Evolutionary conservation across 2,329 filamentous ascomycete genomes (phyloP), one percentile per base, ranked within the genome.

Genomic region (Exophiala spinifera): DNA sequence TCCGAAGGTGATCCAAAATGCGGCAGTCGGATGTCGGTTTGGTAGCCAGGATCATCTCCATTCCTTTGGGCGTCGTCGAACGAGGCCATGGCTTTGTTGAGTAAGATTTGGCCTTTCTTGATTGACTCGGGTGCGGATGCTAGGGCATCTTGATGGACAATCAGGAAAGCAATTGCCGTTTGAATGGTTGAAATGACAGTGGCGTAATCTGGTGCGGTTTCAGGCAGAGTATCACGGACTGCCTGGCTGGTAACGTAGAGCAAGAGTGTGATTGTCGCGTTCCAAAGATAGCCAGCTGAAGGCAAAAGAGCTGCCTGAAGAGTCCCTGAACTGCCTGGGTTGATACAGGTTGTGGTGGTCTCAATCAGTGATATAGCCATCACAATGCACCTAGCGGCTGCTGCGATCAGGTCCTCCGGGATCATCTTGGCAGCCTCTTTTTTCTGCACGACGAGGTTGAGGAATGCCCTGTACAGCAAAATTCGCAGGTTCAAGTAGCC

Each of bases 211-310:
- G 46, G 34, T 11, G 25, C 37, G 17, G 31, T 49, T 13, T 46
- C 39, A 13, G 36, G 19, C 6, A 55, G 47, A 15, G 31, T 43
- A 3, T 49, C 52, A 37, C 37, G 46, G 1, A 36, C 40, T 17
- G 42, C 34, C 19, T 49, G 17, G 17, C 45, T 28, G 40, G 36
- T 47, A 52, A 14, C 54, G 31, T 45, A 53, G 21, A 57, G 40
- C 13, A 57, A 40, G 11, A 49, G 49, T 19, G 54, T 57, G 13
- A 57, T 36, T 13, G 39, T 43, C 1, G 54, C 54, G 25, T 57
- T 57, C 54, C 54, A 57, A 2, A 57, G 54, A 39, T 53, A 57
- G 13, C 33, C 54, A 15, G 53, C 20, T n/a, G 50, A 44, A 34
- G 49, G 49, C 21, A 53, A 53, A 20, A 49, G 31, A 4, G 46